phyloP scores from a whole-genome alignment of 345 rosid genomes.

The Syzygium oleosum region DNA sequence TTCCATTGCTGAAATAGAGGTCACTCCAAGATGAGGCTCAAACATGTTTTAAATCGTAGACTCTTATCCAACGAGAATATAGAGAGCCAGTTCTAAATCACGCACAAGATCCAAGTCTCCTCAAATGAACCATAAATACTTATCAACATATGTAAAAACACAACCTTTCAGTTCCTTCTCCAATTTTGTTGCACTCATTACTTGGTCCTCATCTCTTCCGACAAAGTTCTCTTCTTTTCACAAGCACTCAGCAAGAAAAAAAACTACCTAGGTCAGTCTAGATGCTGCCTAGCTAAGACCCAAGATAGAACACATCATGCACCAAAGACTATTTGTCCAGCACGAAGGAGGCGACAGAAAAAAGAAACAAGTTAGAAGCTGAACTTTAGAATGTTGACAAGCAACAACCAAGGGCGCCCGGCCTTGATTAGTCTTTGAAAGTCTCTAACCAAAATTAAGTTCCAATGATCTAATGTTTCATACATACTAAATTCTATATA shows the following conservation, averaged over 20 bases:
- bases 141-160: background rate
- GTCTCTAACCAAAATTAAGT: background rate
- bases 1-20: background rate
- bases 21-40: background rate
- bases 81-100: background rate
- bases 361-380: background rate
- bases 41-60: background rate
- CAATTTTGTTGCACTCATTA: background rate
- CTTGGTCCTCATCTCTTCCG: background rate
- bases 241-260: background rate
- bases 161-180: background rate
- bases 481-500: background rate
- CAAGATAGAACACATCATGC: background rate
- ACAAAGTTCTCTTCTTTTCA: background rate
- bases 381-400: background rate
- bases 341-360: background rate
- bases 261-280: background rate
- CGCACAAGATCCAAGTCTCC: background rate
- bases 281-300: background rate
- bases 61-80: background rate
- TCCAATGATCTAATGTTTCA: background rate
- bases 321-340: background rate
- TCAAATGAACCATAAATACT: background rate
- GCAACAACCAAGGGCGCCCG: background rate
- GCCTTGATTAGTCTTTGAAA: background rate